Evolutionary conservation across 2,329 filamentous ascomycete genomes (phyloP), one percentile per base, ranked within the genome.

Genomic region (Arthrobotrys musiformis): DNA sequence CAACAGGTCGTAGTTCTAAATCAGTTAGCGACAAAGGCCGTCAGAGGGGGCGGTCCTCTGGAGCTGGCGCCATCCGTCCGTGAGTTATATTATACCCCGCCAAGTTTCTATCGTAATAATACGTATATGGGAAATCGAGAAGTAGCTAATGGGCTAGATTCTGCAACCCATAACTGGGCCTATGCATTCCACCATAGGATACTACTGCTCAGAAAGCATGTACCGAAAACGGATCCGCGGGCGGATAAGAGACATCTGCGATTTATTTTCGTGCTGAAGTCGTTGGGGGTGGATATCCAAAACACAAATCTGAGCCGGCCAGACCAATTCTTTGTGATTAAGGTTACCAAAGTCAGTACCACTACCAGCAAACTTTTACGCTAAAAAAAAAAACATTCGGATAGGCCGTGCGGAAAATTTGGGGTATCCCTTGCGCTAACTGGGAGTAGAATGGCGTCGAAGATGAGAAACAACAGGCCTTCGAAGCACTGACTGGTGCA

Each of bases 221-320:
- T 77, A 56, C 73, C 66, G 42, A 70, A 66, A 61, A 77, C 66
- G 48, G 66, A 70, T 37, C 66, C 46, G 52, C 33, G 24, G 33
- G 37, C 44, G 33, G 50, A 44, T 62, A 66, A 70, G 40, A 77
- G 73, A 42, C 73, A 62, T 67, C 13, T 77, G 35, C 73, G 73
- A 40, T 77, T 77, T 52, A 68, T 77, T 33, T 77, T 77, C 66
- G 60, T 77, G 5, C 66, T 77, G 13, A 77, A 77, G 30, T 77
- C 73, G 19, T 44, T 24, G 2, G 73, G 73, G n/a, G 52, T 70
- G 15, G 66, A 70, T 48, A 70, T 70, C 9, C 73, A 77, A 19
- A 77, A 70, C 58, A 77, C 73, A 37, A 70, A 70, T 35, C 26
- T 77, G 22, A 70, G 66, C 54, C 58, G 73, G 8, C 58, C 73